These are phyloP conservation scores for Xylaria sp. DNA, from an alignment of 495 filamentous ascomycete species.

Conservation along the genomic window DNA sequence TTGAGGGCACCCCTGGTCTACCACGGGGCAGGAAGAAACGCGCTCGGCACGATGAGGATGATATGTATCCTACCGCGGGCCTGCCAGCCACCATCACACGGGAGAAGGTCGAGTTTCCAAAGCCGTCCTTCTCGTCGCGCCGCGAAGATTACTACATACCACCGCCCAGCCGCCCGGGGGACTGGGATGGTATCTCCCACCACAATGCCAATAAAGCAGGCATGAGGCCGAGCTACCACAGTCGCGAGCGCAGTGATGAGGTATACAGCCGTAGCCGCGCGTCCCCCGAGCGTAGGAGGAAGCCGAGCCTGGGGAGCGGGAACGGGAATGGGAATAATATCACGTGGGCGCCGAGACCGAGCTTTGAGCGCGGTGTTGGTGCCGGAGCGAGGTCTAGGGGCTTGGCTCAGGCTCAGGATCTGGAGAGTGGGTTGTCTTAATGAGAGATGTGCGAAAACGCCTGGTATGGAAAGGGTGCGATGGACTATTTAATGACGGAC, in stretches of 20 bases:
- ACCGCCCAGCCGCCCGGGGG: slow-evolving; percentile 7
- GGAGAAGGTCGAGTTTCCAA: slow-evolving; percentile 24
- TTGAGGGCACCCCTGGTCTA: not conserved
- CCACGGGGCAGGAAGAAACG: not conserved
- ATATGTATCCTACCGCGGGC: not conserved
- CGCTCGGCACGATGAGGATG: not conserved
- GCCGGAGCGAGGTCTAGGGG: slow-evolving; percentile 12
- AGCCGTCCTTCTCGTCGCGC: slow-evolving; percentile 31
- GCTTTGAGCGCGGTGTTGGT: slow-evolving; percentile 23
- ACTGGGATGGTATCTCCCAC: not conserved
- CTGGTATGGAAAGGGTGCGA: too few species aligned
- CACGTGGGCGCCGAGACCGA: slow-evolving; percentile 33
- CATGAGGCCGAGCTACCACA: slow-evolving; percentile 25
- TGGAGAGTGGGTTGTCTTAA: slow-evolving; percentile 34
- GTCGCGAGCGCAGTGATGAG: slow-evolving; percentile 34
- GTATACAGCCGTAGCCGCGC: slow-evolving; percentile 27
- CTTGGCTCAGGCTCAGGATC: slow-evolving; percentile 32
- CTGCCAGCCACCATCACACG: not conserved
- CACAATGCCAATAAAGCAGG: slow-evolving; percentile 1
- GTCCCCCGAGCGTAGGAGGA: slow-evolving; percentile 20
- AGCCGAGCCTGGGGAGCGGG: slow-evolving; percentile 32
- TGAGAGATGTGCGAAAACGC: not conserved
- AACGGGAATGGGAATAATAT: slow-evolving; percentile 25
- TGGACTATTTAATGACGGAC: not conserved
- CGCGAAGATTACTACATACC: slow-evolving; percentile 27